Percentiles rank a stretch among this genome's conserved stretches.
Conservation (phyloP, 345 rosid species). For the Eucalyptus cloeziana region DNA sequence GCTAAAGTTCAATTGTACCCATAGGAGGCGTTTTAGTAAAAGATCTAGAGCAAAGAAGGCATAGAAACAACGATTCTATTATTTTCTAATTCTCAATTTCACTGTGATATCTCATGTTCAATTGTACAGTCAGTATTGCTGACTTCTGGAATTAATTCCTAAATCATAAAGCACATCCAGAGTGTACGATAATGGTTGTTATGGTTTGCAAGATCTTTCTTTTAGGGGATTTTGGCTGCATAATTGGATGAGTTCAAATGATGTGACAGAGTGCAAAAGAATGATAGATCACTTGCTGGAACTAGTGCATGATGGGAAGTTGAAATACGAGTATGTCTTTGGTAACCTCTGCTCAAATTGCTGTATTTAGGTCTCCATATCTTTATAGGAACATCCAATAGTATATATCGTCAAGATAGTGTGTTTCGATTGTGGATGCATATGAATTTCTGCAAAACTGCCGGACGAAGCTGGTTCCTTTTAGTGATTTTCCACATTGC, state of each 20-base stretch:
- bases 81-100: too few relatives aligned
- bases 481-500: slow-evolving; percentile 43
- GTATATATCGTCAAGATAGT: neutral
- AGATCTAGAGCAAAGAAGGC: too few relatives aligned
- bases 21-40: too few relatives aligned
- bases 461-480: slow-evolving; percentile 68
- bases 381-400: neutral
- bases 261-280: neutral
- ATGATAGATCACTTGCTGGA: neutral
- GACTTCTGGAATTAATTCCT: too few relatives aligned
- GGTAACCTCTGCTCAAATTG: neutral
- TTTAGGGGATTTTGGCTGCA: neutral
- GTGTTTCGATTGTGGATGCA: neutral
- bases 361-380: neutral
- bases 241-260: neutral
- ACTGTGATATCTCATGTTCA: too few relatives aligned
- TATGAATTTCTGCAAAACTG: neutral
- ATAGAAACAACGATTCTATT: too few relatives aligned
- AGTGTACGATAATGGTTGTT: too few relatives aligned
- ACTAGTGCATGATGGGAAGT: neutral
- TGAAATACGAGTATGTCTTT: slow-evolving; percentile 57
- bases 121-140: too few relatives aligned
- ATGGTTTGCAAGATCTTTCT: neutral
- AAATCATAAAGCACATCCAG: too few relatives aligned
- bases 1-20: too few relatives aligned